Evolutionary conservation across 139 green algal genomes (phyloP), one percentile per base, ranked within the genome.

Genomic region (Chlorella sp.): DNA sequence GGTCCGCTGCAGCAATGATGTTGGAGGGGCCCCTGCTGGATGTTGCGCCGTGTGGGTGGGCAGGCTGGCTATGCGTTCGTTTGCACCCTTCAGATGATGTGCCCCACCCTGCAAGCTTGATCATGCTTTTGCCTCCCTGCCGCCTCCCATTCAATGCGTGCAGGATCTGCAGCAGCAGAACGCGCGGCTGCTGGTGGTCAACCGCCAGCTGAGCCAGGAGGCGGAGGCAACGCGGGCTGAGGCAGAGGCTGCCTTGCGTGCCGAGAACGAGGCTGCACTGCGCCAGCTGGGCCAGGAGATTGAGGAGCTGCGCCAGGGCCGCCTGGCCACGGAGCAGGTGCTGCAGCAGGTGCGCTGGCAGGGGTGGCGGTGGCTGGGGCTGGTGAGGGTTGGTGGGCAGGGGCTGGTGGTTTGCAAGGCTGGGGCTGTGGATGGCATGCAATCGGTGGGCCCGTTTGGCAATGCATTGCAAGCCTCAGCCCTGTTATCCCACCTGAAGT

Each of bases 131-230:
- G 44, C 32, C 23, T 16, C 30, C 73, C n/a, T n/a, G n/a, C n/a
- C 32, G 9, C 34, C 74, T 51, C 32, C 56, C 25, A 25, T 81
- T 34, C n/a, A n/a, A 4, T 15, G 13, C 51, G 57, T 86, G 32
- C 69, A 92, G 80, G 87, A 91, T 55, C 85, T 94, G 51, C 89
- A 94, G 82, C 57, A 89, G 71, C 69, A 87, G 79, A 94, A 94
- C 73, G 57, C 74, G 62, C 81, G 87, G 51, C 88, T 91, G 75
- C 67, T 94, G 69, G 81, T 83, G 41, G 76, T 93, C 17, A 91
- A 89, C 41, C 84, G 90, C 36, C 57, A 92, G 65, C 87, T 94
- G 73, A 38, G 74, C 12, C 47, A 74, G 44, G 89, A 89, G 65
- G 75, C 86, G 34, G 87, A 94, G 84, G 71, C 78, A 3, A 79